Percentiles rank a stretch among this genome's conserved stretches.
These are phyloP conservation scores for Colletotrichum simmondsii DNA, from an alignment of 2,329 filamentous ascomycete species.

Conservation along the genomic window DNA sequence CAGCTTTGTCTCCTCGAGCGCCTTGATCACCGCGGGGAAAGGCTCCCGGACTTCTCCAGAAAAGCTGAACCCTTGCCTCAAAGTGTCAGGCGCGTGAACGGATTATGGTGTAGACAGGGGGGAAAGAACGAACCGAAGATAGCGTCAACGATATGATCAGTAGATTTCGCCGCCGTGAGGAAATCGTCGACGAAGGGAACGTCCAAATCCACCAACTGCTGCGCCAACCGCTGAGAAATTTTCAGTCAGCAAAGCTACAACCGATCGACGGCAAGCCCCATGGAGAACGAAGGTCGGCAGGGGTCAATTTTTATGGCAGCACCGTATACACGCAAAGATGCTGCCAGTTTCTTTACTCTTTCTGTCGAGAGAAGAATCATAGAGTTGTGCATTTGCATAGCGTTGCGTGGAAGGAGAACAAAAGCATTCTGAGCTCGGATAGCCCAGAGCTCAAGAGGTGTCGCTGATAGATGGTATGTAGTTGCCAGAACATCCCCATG, in stretches of 20 bases:
- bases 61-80: conserved; percentile 82
- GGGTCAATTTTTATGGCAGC: not conserved
- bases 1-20: conserved; percentile 77
- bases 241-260: conserved; percentile 40
- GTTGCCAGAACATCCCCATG: conserved; percentile 7
- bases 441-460: conserved; percentile 9
- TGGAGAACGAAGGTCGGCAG: not conserved
- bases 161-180: conserved; percentile 67
- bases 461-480: conserved; percentile 22
- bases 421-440: not conserved
- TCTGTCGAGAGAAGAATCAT: conserved; percentile 1
- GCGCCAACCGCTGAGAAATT: conserved; percentile 75
- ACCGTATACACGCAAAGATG: conserved; percentile 9
- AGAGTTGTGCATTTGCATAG: conserved; percentile 23
- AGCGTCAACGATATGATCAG: conserved; percentile 89
- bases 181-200: conserved; percentile 91
- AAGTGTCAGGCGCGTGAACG: conserved; percentile 28
- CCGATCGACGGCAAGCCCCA: conserved; percentile 1
- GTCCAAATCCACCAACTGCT: conserved; percentile 84
- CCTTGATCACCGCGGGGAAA: conserved; percentile 83
- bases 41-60: conserved; percentile 92
- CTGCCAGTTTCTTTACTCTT: conserved; percentile 20
- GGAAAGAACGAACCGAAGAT: conserved; percentile 77
- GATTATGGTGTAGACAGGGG: not conserved
- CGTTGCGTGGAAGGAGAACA: conserved; percentile 8